A percentile compares a stretch with the other conserved stretches of the same genome.
These are phyloP conservation scores for Stevia rebaudiana DNA, from an alignment of 140 eudicot species.

Conservation along the genomic window DNA sequence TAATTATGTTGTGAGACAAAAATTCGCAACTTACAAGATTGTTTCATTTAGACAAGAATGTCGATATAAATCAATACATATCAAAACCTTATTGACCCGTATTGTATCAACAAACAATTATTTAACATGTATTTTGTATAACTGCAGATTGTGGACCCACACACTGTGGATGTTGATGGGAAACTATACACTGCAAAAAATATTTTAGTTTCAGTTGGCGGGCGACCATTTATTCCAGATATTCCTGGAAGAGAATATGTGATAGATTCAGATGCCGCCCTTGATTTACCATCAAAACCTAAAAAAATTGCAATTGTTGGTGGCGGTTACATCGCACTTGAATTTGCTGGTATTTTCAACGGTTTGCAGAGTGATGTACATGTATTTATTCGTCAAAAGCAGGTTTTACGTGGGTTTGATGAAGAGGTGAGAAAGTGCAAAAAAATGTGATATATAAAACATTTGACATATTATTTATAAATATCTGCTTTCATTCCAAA, in stretches of 20 bases:
- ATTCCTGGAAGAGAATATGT: conserved; percentile 88
- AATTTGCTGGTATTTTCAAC: conserved; percentile 97
- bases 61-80: background rate
- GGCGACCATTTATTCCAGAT: conserved; percentile 93
- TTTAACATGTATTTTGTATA: conserved; percentile 4
- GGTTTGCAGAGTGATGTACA: conserved; percentile 92
- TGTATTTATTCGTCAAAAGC: conserved; percentile 88
- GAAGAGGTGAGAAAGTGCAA: conserved; percentile 64
- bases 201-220: conserved; percentile 92
- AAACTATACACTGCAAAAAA: conserved; percentile 81
- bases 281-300: conserved; percentile 86
- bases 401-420: conserved; percentile 96
- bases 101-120: background rate
- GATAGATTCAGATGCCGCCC: conserved; percentile 94
- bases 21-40: background rate
- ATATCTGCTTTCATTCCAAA: conserved; percentile 2
- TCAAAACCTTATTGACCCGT: background rate
- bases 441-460: background rate
- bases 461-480: background rate
- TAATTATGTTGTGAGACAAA: background rate
- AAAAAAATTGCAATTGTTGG: conserved; percentile 92
- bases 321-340: conserved; percentile 96
- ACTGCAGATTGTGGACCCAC: conserved; percentile 81
- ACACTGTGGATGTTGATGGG: conserved; percentile 93
- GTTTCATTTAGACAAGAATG: background rate